phyloP scores from a whole-genome alignment of 768 basidiomycete genomes.

The Agaricus sinodeliciosus region DNA sequence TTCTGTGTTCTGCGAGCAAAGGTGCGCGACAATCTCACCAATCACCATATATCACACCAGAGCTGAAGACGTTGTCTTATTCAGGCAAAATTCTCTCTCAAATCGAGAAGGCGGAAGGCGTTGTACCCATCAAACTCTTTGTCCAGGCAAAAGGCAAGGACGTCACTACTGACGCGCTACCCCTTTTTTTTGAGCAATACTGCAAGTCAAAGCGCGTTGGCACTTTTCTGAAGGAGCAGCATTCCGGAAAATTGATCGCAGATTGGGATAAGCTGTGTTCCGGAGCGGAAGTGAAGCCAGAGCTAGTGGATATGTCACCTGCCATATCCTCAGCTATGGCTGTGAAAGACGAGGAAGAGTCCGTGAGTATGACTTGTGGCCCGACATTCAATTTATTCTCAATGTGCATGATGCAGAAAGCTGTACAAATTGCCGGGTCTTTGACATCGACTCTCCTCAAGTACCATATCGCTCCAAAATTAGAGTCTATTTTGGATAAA shows the following conservation, averaged over 20 bases:
- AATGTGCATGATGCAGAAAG: constrained; percentile 50
- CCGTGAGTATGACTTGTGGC: constrained; percentile 47
- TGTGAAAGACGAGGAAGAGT: constrained; percentile 86
- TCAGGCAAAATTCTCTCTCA: constrained; percentile 84
- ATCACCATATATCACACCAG: constrained; percentile 1
- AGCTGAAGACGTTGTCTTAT: constrained; percentile 6
- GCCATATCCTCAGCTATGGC: constrained; percentile 76
- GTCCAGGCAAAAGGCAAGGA: constrained; percentile 80
- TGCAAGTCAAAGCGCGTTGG: constrained; percentile 62
- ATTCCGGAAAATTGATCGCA: constrained; percentile 76
- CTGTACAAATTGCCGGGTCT: constrained; percentile 61
- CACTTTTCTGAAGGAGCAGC: constrained; percentile 74
- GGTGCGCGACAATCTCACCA: constrained; percentile 41
- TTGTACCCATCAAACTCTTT: constrained; percentile 68
- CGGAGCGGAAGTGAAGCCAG: constrained; percentile 53
- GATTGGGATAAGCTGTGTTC: constrained; percentile 76
- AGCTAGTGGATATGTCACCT: constrained; percentile 71
- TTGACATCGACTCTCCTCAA: constrained; percentile 82
- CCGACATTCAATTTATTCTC: neutral
- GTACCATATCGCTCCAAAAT: constrained; percentile 79
- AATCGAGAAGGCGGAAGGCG: constrained; percentile 49
- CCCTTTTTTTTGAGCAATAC: constrained; percentile 60
- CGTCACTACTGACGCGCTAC: constrained; percentile 62
- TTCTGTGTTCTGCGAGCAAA: constrained; percentile 87
- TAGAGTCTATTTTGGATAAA: constrained; percentile 87